Evolutionary conservation across 352 stramenopile genomes (phyloP), one percentile per base, ranked within the genome.

Genomic region (Pythium volutum): DNA sequence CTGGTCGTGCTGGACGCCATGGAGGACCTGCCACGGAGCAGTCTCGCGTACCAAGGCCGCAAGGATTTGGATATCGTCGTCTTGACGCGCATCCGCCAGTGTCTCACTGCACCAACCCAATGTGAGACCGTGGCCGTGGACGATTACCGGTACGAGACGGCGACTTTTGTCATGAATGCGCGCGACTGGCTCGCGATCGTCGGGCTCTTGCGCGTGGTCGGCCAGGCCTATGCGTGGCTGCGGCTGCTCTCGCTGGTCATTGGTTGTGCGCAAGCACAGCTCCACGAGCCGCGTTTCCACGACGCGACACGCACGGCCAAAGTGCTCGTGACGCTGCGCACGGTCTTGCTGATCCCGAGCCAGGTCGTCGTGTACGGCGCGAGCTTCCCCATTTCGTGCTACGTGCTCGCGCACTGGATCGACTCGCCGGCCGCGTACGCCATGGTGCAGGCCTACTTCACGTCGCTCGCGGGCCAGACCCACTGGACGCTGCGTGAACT

Each of bases 341-440:
- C 12, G 31, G 48, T 82, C 2, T 76, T 88, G 25, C 59, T 77
- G 20, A 75, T 81, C 4, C 76, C 78, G 3, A 79, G 62, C 11
- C 74, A 88, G 47, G 80, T 73, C 31, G 66, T 88, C n/a, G 64
- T 85, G 4, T 84, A 75, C 57, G 76, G 76, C 9, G 79, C 69
- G 23, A 54, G 58, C 1, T 72, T 86, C 34, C 79, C 76, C 0
- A 71, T 85, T 6, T 16, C 64, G 3, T 76, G 69, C 58, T 88
- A 85, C 57, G 58, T 71, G 0, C 18, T 79, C 1, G 76, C 79
- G 2, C 76, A 88, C 43, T 25, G 73, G 18, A 67, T 84, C 9
- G 76, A 88, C 41, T 68, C 73, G 16, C 58, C 70, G 0, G 66
- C 76, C 12, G 71, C 69, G 6, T 83, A 84, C 53, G 46, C 73